Conservation (phyloP, 2,329 filamentous ascomycete genomes). For the Colletotrichum liaoningense region DNA sequence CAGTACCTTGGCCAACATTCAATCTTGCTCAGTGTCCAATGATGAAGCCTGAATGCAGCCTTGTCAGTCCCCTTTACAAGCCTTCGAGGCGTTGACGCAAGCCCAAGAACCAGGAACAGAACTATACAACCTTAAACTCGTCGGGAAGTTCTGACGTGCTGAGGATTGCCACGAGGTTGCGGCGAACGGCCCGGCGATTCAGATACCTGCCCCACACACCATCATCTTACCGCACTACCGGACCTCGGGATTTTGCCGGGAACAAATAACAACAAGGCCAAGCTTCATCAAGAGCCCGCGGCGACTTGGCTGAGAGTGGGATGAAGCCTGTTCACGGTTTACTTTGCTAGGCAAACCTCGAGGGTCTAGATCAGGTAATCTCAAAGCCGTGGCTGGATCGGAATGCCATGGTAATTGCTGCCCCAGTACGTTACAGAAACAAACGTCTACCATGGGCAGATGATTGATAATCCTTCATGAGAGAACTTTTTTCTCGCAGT, state of each 20-base stretch:
- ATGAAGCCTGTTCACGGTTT: not conserved
- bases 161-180: conserved; percentile 31
- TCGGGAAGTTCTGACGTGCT: conserved; percentile 28
- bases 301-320: not conserved
- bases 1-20: not conserved
- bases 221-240: not conserved
- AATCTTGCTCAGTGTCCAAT: not conserved
- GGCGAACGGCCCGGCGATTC: conserved; percentile 9
- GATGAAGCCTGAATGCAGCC: not conserved
- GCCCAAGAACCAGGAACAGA: not conserved
- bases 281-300: not conserved
- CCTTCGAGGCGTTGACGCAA: not conserved
- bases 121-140: conserved; percentile 14
- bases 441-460: not conserved
- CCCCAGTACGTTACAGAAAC: not conserved
- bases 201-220: not conserved
- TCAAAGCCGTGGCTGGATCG: not conserved
- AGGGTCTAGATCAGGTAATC: not conserved
- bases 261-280: conserved; percentile 1
- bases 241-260: conserved; percentile 16
- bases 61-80: not conserved
- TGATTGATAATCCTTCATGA: not conserved
- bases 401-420: not conserved
- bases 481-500: not conserved
- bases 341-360: not conserved